Conservation (phyloP, 75 land plant species). For the Ceratopteris richardii region DNA sequence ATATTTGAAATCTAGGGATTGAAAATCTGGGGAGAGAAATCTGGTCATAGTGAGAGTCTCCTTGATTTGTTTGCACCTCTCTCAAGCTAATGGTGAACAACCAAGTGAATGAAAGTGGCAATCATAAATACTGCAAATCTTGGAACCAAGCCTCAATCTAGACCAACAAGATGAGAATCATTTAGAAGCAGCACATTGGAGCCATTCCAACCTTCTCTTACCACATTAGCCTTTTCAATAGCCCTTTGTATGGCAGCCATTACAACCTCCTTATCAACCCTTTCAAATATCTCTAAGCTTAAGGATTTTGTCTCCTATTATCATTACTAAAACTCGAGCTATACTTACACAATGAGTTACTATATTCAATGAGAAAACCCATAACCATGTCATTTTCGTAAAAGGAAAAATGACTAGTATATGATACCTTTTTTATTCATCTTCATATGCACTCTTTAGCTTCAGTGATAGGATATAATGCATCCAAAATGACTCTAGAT, state of each 20-base stretch:
- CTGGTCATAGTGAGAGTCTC: too few relatives aligned
- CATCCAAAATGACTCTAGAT: conserved; percentile 74
- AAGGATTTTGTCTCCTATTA: conserved; percentile 79
- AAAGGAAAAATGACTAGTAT: conserved; percentile 86
- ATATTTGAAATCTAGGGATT: too few relatives aligned
- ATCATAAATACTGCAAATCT: conserved; percentile 35
- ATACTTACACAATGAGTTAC: conserved; percentile 78
- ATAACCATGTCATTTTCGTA: conserved; percentile 73
- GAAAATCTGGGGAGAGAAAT: too few relatives aligned
- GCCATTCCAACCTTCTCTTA: conserved; percentile 85
- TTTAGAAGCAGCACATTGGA: conserved; percentile 72
- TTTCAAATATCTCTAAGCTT: conserved; percentile 75
- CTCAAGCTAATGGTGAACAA: too few relatives aligned
- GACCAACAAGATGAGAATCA: conserved; percentile 86
- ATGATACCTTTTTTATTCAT: conserved; percentile 76
- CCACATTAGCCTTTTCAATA: conserved; percentile 42
- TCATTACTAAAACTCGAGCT: conserved; percentile 54
- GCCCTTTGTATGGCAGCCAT: conserved; percentile 57
- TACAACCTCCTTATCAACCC: conserved; percentile 77
- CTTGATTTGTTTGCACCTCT: too few relatives aligned
- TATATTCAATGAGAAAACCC: conserved; percentile 86
- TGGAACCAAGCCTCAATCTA: conserved; percentile 67
- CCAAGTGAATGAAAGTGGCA: too few relatives aligned
- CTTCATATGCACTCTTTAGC: conserved; percentile 89
- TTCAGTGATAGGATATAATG: conserved; percentile 80